Evolutionary conservation across 176 grass and related monocot species (phyloP).

Genomic region (Secale cereale): DNA sequence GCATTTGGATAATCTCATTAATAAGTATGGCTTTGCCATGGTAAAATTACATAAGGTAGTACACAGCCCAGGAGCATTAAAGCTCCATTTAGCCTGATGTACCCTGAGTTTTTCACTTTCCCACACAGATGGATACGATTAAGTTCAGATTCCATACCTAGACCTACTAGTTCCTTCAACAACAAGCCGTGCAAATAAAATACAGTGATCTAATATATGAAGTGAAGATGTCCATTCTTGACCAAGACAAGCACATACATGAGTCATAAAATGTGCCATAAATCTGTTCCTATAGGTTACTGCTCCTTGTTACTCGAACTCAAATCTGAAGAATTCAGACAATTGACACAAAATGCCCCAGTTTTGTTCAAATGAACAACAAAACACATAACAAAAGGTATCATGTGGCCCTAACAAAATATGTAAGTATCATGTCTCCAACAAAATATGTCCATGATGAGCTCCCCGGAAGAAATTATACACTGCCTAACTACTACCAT

Average conservation of each 20-base stretch:
- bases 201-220: not conserved
- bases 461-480: constrained; percentile 5
- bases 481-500: not conserved
- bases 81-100: not conserved
- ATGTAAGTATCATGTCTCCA: not conserved
- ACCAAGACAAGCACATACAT: not conserved
- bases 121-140: not conserved
- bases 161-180: not conserved
- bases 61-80: not conserved
- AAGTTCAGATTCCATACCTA: not conserved
- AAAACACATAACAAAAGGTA: not conserved
- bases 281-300: not conserved
- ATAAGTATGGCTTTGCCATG: not conserved
- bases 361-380: not conserved
- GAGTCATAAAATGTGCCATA: not conserved
- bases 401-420: not conserved
- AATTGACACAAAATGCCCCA: not conserved
- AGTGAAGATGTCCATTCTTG: not conserved
- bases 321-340: not conserved
- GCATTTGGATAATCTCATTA: not conserved
- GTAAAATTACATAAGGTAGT: not conserved
- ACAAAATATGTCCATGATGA: not conserved
- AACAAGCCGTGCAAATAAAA: not conserved
- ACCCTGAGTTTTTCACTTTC: not conserved
- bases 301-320: not conserved